Base-by-base conservation (phyloP, 352 stramenopile species). In the Phytophthora pinifolia region DNA sequence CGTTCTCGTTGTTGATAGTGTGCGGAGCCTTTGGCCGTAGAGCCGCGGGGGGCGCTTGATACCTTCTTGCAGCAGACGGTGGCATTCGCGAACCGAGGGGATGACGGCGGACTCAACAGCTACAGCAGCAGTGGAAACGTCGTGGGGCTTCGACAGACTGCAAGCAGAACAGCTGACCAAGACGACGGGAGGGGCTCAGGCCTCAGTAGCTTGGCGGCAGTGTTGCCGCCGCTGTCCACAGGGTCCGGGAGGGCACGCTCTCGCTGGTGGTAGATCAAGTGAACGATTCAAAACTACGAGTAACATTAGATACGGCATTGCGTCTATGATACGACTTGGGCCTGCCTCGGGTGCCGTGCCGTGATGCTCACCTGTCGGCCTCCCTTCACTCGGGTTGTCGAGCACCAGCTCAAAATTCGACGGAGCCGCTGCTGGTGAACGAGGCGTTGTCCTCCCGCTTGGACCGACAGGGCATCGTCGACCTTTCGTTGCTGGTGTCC, bases 11-110 rank as follows among this genome's bases (percentile, higher is more conserved):
- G 15, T 22, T 53, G 46, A 6, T 15, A 92, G 82, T 88, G 78
- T 53, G 76, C 76, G 0, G 62, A 86, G 31, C 75, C 75, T 2
- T 76, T 83, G 31, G 37, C 57, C 14, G 59, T 92, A 29, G 83
- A 92, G 15, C 59, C 65, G 27, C 60, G 52, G 60, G 70, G 61
- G 13, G 55, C 59, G 6, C 86, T 90, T 37, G 69, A 76, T 62
- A 56, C 62, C 12, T 92, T 92, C 34, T 62, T 92, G 22, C 77
- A 88, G 36, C 79, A 78, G 29, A 74, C 82, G 2, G 36, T 89
- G 10, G 54, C 72, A 14, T 88, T 88, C 44, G 73, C 76, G 3
- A 86, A 83, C 55, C 67, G 46, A 62, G 53, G 51, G 27, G 47
- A 54, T 45, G 56, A 22, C 13, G 56, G 12, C 32, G 58, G 25